A percentile compares a stretch with the other conserved stretches of the same genome.
Evolutionary conservation across 257 asterid species (phyloP).

Genomic region (Solanum lycopersicoides): DNA sequence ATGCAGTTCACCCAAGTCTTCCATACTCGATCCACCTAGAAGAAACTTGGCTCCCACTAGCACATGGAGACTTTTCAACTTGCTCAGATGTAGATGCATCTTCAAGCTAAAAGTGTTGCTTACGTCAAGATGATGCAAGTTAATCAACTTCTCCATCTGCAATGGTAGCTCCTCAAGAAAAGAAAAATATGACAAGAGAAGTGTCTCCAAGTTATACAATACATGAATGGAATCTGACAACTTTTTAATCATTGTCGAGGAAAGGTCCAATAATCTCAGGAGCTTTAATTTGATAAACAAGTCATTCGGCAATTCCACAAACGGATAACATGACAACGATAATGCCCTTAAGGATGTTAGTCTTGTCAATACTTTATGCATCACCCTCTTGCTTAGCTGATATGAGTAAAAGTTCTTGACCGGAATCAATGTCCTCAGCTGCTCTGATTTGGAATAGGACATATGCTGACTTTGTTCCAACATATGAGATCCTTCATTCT

Average conservation of each 20-base stretch:
- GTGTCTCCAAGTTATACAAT: background rate
- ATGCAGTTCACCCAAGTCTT: background rate
- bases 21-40: background rate
- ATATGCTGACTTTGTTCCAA: background rate
- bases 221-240: background rate
- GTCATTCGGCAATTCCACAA: background rate
- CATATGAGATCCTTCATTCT: background rate
- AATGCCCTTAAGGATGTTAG: background rate
- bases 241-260: background rate
- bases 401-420: accelerated
- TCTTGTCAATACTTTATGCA: background rate
- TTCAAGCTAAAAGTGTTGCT: accelerated
- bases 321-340: background rate
- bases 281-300: background rate
- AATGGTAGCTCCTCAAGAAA: background rate
- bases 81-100: background rate
- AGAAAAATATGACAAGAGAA: background rate
- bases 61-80: background rate
- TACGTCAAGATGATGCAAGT: background rate
- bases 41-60: background rate
- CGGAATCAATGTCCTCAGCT: background rate
- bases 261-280: background rate
- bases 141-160: background rate
- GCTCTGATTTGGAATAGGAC: background rate
- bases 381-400: background rate